Evolutionary conservation across 2,329 filamentous ascomycete genomes (phyloP), one percentile per base, ranked within the genome.

Genomic region (Thielaviopsis euricoi): DNA sequence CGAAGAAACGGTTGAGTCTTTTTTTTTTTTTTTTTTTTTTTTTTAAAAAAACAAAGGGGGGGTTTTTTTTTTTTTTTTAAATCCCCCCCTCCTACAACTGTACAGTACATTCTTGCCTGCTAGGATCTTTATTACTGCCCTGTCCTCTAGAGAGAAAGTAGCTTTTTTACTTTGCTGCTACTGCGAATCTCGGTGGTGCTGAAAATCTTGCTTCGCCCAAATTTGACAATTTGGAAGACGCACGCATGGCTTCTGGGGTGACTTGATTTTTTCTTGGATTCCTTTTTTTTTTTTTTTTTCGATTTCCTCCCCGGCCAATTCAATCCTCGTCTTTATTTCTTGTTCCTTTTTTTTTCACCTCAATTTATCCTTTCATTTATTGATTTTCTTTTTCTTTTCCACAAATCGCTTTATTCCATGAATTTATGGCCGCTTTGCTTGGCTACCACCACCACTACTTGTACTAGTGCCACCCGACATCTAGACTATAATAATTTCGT

Each of bases 191-290:
- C 23, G 22, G 37, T 40, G 22, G 37, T 58, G 25, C 40, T 58
- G 19, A 22, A 22, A 25, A 17, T 53, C 19, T 52, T 52, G 19
- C 23, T 21, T 25, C 55, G 49, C 23, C 26, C n/a, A 58, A 58
- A 46, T 29, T 55, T 54, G 52, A 48, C 19, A 58, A 54, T 50
- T 55, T 56, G 49, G 43, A 57, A 52, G 22, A 53, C 58, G 52
- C 46, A 53, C 58, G 52, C 46, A 58, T 57, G 55, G 53, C 58
- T 22, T 17, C 17, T 49, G 46, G 26, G 22, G 17, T 48, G 15
- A 15, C 29, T 51, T 56, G 15, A 48, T 6, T 26, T 51, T n/a
- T 17, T 10, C 21, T 51, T 57, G 26, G 33, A 57, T 52, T 54
- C 33, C n/a, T 21, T 55, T 40, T 0, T 37, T 51, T 57, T 19